These are phyloP conservation scores for Allodekkera sacchari DNA, from an alignment of 805 yeast genomes.

Conservation along the genomic window DNA sequence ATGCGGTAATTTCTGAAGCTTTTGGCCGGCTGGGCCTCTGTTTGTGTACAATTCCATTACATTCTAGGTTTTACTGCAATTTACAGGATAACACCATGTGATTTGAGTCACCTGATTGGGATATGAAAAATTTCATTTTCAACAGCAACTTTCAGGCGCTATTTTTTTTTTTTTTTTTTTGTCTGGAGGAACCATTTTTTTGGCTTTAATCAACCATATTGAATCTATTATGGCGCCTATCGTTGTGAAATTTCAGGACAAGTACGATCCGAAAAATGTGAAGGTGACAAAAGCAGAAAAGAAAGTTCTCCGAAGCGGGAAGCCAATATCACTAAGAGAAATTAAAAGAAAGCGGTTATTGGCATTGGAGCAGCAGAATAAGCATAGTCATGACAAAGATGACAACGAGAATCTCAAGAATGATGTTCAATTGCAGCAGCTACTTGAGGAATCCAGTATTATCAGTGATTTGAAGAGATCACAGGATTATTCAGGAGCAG, in stretches of 20 bases:
- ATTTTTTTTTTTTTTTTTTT: no score
- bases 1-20: no score
- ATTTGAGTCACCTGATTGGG: no score
- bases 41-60: no score
- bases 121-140: no score
- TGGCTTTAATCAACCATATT: not conserved
- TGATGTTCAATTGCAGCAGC: slow-evolving; percentile 65
- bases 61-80: no score
- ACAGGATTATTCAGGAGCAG: slow-evolving; percentile 53
- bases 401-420: slow-evolving; percentile 52
- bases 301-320: slow-evolving; percentile 50
- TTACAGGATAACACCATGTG: no score
- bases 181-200: no score
- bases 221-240: slow-evolving; percentile 27
- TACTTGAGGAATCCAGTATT: slow-evolving; percentile 66
- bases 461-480: slow-evolving; percentile 28
- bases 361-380: slow-evolving; percentile 21
- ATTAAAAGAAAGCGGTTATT: slow-evolving; percentile 27
- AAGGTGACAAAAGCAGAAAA: slow-evolving; percentile 38
- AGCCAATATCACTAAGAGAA: slow-evolving; percentile 43
- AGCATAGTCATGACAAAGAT: slow-evolving; percentile 23
- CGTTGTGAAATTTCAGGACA: slow-evolving; percentile 39
- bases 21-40: no score
- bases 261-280: slow-evolving; percentile 18
- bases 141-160: no score